A percentile compares a stretch with the other conserved stretches of the same genome.
phyloP scores from a whole-genome alignment of 768 basidiomycete genomes.

The Boletus tylopilopsis region DNA sequence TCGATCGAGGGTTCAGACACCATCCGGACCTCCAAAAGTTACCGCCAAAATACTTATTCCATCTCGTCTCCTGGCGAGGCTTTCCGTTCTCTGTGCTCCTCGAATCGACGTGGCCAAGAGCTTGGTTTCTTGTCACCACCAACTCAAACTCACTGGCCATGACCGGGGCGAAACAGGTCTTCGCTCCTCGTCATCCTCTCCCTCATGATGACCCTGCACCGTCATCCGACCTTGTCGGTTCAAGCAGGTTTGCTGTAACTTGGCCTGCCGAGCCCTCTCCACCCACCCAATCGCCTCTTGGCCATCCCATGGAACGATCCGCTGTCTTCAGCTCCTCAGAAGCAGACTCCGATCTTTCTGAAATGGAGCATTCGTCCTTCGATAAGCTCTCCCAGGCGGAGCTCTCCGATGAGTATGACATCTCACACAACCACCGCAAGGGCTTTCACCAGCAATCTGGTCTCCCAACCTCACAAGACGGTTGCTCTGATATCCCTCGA shows the following conservation, averaged over 20 bases:
- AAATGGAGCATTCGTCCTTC: constrained; percentile 36
- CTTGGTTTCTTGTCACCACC: constrained; percentile 13
- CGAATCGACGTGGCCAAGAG: constrained; percentile 13
- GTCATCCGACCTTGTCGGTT: constrained; percentile 42
- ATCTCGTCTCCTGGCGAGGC: constrained; percentile 29
- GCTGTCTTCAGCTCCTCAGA: constrained; percentile 46
- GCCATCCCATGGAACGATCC: constrained; percentile 35
- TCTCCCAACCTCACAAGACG: constrained; percentile 16
- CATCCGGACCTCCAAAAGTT: constrained; percentile 9
- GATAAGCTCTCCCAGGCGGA: constrained; percentile 31
- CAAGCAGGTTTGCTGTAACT: constrained; percentile 58
- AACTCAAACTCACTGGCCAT: constrained; percentile 13
- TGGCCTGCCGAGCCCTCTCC: constrained; percentile 49
- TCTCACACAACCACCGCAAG: constrained; percentile 22
- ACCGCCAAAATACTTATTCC: constrained; percentile 12
- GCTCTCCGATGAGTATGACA: constrained; percentile 31
- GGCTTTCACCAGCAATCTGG: constrained; percentile 25
- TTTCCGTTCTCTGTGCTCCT: constrained; percentile 7
- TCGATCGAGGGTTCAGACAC: constrained; percentile 27
- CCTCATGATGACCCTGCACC: constrained; percentile 40
- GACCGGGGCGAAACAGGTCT: constrained; percentile 33
- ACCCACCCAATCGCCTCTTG: constrained; percentile 34
- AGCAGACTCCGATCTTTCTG: constrained; percentile 48
- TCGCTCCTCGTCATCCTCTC: constrained; percentile 50
- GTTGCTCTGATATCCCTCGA: constrained; percentile 40